Conservation (phyloP, 345 rosid species). For the Alliaria petiolata region DNA sequence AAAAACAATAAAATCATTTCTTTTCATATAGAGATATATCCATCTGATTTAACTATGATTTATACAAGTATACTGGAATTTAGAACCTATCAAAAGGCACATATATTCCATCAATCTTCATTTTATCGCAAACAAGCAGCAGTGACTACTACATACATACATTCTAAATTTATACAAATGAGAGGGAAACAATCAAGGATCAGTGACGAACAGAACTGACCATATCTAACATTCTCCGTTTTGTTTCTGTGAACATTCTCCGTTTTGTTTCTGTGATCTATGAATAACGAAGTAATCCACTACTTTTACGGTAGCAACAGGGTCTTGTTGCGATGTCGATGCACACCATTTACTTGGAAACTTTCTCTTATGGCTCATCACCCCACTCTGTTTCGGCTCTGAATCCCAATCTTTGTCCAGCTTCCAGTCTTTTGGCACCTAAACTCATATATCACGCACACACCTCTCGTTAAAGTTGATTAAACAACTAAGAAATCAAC, state of each 20-base stretch:
- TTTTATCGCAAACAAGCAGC: constrained; percentile 1
- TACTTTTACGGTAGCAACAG: constrained; percentile 61
- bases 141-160: constrained; percentile 21
- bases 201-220: constrained; percentile 38
- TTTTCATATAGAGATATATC: no score
- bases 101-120: not conserved
- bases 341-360: constrained; percentile 93
- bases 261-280: constrained; percentile 36
- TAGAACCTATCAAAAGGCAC: not conserved
- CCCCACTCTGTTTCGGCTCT: constrained; percentile 50
- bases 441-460: constrained; percentile 11
- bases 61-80: not conserved
- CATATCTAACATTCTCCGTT: constrained; percentile 11
- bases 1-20: constrained; percentile 12
- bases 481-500: not conserved
- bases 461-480: not conserved
- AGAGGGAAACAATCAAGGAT: constrained; percentile 22
- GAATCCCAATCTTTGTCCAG: constrained; percentile 76
- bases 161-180: constrained; percentile 24
- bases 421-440: constrained; percentile 97
- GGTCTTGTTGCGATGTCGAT: constrained; percentile 52
- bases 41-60: not conserved
- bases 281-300: constrained; percentile 66
- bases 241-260: no score
- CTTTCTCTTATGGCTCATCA: constrained; percentile 54